Evolutionary conservation across 805 yeast species (phyloP).

Genomic region (Limtongia smithiae): DNA sequence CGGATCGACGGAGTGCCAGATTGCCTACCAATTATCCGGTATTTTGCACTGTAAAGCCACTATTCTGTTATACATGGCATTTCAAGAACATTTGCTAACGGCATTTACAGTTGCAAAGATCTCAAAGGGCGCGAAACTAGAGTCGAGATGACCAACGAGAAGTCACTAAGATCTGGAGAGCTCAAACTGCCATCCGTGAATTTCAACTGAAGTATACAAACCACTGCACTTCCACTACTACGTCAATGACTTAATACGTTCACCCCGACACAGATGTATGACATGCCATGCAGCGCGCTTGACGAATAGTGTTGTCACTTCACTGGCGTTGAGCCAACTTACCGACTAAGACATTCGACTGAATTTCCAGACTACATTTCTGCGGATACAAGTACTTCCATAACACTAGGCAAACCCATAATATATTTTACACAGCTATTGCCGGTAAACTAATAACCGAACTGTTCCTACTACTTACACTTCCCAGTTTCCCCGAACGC

Average conservation of each 20-base stretch:
- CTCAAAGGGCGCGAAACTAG: background rate
- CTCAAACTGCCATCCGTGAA: background rate
- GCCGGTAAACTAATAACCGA: background rate
- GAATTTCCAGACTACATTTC: too few species aligned
- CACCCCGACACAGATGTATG: too few species aligned
- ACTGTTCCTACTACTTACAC: background rate
- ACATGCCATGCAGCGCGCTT: too few species aligned
- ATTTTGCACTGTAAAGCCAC: conserved; percentile 13
- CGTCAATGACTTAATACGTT: too few species aligned
- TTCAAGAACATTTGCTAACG: background rate
- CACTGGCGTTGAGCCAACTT: too few species aligned
- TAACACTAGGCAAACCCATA: background rate
- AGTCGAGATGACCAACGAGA: conserved; percentile 5
- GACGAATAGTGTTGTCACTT: too few species aligned
- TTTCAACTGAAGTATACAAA: too few species aligned
- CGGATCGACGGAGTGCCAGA: conserved; percentile 3
- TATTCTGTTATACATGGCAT: background rate
- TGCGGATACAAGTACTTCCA: background rate
- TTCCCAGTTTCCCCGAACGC: conserved; percentile 1
- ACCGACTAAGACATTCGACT: too few species aligned
- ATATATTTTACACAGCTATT: background rate
- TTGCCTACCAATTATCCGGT: conserved; percentile 10
- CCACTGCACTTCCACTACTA: too few species aligned
- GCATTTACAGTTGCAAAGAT: conserved; percentile 2
- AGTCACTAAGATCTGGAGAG: background rate